Percentiles rank a stretch among this genome's conserved stretches.
These are phyloP conservation scores for Diplodia intermedia DNA, from an alignment of 2,329 filamentous ascomycete genomes.

Conservation along the genomic window DNA sequence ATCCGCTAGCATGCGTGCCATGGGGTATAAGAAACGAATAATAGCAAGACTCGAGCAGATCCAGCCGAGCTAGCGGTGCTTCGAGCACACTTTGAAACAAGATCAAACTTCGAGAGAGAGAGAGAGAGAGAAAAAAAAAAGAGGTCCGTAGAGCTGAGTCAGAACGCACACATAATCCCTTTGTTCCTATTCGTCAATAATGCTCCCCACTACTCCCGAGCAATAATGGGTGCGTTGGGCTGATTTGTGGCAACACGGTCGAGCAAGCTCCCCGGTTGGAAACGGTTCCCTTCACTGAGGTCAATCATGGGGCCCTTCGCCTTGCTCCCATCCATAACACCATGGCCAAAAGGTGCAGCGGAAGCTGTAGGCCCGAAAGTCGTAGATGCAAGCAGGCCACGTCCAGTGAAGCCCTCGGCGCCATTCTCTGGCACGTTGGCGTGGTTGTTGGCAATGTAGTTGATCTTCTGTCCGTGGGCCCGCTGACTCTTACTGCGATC, in stretches of 20 bases:
- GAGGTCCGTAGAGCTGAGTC: neutral
- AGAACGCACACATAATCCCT: neutral
- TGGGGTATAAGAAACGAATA: conserved; percentile 21
- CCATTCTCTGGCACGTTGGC: conserved; percentile 41
- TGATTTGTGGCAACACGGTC: conserved; percentile 50
- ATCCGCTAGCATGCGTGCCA: conserved; percentile 8
- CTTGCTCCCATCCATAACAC: conserved; percentile 54
- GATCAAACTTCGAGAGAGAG: neutral
- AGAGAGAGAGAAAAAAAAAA: neutral
- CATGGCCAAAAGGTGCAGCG: conserved; percentile 48
- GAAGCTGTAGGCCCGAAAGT: conserved; percentile 48
- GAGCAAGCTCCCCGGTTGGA: conserved; percentile 57
- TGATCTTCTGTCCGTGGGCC: conserved; percentile 46
- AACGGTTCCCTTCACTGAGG: conserved; percentile 50
- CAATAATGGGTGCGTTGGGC: conserved; percentile 46
- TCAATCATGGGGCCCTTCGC: conserved; percentile 56
- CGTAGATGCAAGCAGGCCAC: conserved; percentile 52
- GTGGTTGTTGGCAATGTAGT: conserved; percentile 35
- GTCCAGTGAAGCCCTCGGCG: conserved; percentile 53
- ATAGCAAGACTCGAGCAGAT: neutral
- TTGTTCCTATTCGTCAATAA: neutral
- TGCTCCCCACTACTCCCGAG: conserved; percentile 39
- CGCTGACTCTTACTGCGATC: conserved; percentile 41
- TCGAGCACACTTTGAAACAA: neutral
- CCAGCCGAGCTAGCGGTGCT: neutral